These are phyloP conservation scores for Zoysia pacifica DNA, from an alignment of 176 grass and related monocot species.

Conservation along the genomic window DNA sequence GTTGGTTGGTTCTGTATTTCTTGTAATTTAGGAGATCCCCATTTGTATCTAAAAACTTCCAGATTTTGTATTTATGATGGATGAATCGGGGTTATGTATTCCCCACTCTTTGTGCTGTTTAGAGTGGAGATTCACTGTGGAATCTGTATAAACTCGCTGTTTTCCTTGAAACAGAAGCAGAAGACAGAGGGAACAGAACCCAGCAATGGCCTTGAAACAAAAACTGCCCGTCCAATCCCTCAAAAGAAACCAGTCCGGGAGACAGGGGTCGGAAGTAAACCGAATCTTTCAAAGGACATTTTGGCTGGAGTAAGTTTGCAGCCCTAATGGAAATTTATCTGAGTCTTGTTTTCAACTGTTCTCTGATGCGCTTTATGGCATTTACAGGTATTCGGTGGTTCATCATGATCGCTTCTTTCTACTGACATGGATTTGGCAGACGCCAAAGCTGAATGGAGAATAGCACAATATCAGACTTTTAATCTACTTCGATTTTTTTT, in stretches of 20 bases:
- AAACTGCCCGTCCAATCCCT: slow-evolving; percentile 48
- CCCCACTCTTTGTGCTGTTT: slow-evolving; percentile 16
- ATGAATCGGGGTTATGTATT: neutral
- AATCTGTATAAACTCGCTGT: slow-evolving; percentile 18
- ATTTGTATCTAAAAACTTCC: slow-evolving; percentile 1
- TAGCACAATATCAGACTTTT: neutral
- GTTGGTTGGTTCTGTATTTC: neutral
- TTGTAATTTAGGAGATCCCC: neutral
- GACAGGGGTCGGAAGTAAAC: slow-evolving; percentile 42
- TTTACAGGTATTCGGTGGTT: slow-evolving; percentile 60
- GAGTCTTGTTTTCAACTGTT: neutral
- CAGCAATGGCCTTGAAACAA: slow-evolving; percentile 33
- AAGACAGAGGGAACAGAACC: slow-evolving; percentile 56
- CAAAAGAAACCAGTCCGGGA: slow-evolving; percentile 65
- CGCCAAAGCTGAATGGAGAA: slow-evolving; percentile 23
- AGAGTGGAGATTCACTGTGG: slow-evolving; percentile 2
- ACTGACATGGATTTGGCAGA: neutral
- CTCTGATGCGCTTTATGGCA: neutral
- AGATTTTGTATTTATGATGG: neutral
- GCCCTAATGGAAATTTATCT: slow-evolving; percentile 10
- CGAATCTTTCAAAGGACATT: slow-evolving; percentile 71
- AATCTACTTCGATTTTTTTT: neutral
- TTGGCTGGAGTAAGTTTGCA: slow-evolving; percentile 63
- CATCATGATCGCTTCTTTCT: slow-evolving; percentile 29
- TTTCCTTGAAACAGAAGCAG: slow-evolving; percentile 64